These are phyloP conservation scores for Mesembryanthemum crystallinum DNA, from an alignment of 148 eudicot genomes.

Conservation along the genomic window DNA sequence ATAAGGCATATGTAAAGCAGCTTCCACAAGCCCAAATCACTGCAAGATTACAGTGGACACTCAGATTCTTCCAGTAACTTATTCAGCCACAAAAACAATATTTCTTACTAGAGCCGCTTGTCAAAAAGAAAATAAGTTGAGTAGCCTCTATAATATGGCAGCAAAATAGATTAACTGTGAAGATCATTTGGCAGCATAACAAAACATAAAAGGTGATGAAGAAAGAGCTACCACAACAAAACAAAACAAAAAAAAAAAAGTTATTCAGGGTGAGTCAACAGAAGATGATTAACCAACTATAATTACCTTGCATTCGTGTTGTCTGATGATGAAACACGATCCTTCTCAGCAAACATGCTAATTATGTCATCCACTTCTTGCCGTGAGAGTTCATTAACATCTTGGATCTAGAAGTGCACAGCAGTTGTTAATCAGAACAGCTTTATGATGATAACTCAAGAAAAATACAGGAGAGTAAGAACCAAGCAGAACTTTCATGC, in stretches of 20 bases:
- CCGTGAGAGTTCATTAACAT: conserved; percentile 89
- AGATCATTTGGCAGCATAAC: neutral
- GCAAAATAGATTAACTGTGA: neutral
- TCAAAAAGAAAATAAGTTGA: neutral
- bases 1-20: neutral
- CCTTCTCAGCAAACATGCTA: conserved; percentile 48
- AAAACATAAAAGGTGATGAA: neutral
- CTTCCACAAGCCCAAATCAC: neutral
- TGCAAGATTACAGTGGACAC: too few species aligned
- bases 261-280: too few species aligned
- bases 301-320: conserved; percentile 82
- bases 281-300: neutral
- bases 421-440: conserved; percentile 6
- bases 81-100: neutral
- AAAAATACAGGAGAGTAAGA: neutral
- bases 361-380: conserved; percentile 95
- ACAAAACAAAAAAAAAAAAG: neutral
- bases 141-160: neutral
- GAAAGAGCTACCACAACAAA: too few species aligned
- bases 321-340: conserved; percentile 61
- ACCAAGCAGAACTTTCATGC: neutral
- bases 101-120: neutral
- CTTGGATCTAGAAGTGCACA: conserved; percentile 62
- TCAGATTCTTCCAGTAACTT: neutral
- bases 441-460: conserved; percentile 12